Evolutionary conservation across 1,284 basidiomycete genomes (phyloP).

Genomic region (Cryptococcus floricola): DNA sequence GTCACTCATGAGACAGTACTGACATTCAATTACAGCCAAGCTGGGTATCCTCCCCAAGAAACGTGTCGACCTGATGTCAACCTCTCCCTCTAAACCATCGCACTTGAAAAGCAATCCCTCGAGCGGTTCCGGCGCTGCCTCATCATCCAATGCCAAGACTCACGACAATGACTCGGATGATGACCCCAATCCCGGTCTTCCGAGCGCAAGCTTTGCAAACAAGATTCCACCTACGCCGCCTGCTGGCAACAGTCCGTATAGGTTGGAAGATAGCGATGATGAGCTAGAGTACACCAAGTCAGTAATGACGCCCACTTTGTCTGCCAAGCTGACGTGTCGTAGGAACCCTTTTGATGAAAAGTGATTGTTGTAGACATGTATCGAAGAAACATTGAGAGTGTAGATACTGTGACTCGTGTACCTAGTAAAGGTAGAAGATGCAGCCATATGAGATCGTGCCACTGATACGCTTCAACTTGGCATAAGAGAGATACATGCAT

Average conservation of each 20-base stretch:
- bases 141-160: neutral
- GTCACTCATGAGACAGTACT: neutral
- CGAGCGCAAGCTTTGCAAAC: conserved; percentile 25
- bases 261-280: conserved; percentile 45
- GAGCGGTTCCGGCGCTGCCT: neutral
- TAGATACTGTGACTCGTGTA: no score
- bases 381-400: no score
- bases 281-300: conserved; percentile 49
- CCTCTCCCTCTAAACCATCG: conserved; percentile 20
- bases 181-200: conserved; percentile 36
- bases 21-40: conserved; percentile 29
- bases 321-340: neutral
- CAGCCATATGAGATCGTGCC: no score
- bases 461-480: no score
- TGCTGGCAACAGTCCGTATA: conserved; percentile 21
- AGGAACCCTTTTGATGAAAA: conserved; percentile 48
- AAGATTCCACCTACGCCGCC: conserved; percentile 45
- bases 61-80: conserved; percentile 43
- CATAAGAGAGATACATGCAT: no score
- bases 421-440: no score
- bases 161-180: conserved; percentile 22
- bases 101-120: conserved; percentile 1
- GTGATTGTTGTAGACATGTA: conserved; percentile 3
- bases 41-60: conserved; percentile 50
- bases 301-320: conserved; percentile 12